Evolutionary conservation across 1,139 yeast species (phyloP).

Genomic region (Diutina ranongensis): DNA sequence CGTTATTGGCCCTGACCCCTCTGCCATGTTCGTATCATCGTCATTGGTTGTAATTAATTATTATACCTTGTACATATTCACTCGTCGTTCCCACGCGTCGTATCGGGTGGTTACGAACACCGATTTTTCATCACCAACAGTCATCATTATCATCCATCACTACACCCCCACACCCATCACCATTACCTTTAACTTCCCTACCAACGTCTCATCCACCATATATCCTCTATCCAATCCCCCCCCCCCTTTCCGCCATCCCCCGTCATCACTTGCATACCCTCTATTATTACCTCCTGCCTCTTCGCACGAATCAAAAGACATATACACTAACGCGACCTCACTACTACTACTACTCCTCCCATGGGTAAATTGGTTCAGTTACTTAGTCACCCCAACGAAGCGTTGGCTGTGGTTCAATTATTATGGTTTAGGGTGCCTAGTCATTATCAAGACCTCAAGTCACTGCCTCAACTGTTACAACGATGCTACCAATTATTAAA

Average conservation of each 20-base stretch:
- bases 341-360: not conserved
- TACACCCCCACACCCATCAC: not conserved
- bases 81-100: no score
- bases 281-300: not conserved
- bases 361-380: conserved; percentile 66
- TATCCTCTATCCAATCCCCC: not conserved
- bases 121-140: no score
- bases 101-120: no score
- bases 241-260: no score
- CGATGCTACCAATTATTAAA: conserved; percentile 62
- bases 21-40: no score
- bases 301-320: not conserved
- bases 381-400: conserved; percentile 59
- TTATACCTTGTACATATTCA: no score
- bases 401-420: conserved; percentile 55
- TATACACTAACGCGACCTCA: not conserved
- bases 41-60: no score
- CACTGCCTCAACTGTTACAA: conserved; percentile 35
- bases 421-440: conserved; percentile 41
- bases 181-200: not conserved
- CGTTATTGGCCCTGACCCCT: no score
- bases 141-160: no score
- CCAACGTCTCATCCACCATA: not conserved
- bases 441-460: conserved; percentile 36
- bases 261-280: not conserved